Base-by-base conservation (phyloP, 2,329 filamentous ascomycete genomes). In the Talaromyces sp. region DNA sequence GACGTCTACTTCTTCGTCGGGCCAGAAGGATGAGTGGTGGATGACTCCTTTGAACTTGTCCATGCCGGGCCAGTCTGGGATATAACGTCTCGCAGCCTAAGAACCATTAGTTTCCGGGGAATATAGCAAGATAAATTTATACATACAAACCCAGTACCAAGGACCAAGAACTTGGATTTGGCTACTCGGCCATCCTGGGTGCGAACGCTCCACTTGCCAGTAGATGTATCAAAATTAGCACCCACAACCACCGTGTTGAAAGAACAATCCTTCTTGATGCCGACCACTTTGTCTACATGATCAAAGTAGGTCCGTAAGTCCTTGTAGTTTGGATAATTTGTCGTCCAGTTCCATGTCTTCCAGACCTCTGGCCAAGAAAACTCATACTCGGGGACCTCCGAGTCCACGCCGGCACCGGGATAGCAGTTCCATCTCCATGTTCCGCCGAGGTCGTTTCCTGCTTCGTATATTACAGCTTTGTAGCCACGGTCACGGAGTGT, bases 11-110 rank as follows among this genome's bases (percentile, higher is more conserved):
- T 63, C 40, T 18, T 79, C 76, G 5, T 81, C 70, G 1, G 83
- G 79, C 84, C 84, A 88, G 42, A 78, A 75, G 1, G 85, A 81
- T 0, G 82, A 82, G 67, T 88, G 85, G 51, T 86, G 76, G 4
- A 86, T 70, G 7, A 72, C 68, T 8, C 85, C 85, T 57, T 78
- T 71, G 72, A 85, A 88, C 2, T 63, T 63, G 8, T 74, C 67
- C 18, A 69, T 31, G 1, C 79, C 80, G 0, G 69, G 64, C 68
- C 70, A 77, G 9, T 73, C 68, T 0, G 81, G 79, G 40, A 79
- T 72, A 58, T 81, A 74, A 0, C 73, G 70, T 66, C 80, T 81
- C 12, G 77, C 73, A 0, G 78, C 73, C 55, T 81, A 80, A 16
- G 6, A 40, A 28, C 1, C 1, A 51, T 28, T 28, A 23, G 44